Evolutionary conservation across 345 rosid species (phyloP).

Genomic region (Citrus mangshanensis): DNA sequence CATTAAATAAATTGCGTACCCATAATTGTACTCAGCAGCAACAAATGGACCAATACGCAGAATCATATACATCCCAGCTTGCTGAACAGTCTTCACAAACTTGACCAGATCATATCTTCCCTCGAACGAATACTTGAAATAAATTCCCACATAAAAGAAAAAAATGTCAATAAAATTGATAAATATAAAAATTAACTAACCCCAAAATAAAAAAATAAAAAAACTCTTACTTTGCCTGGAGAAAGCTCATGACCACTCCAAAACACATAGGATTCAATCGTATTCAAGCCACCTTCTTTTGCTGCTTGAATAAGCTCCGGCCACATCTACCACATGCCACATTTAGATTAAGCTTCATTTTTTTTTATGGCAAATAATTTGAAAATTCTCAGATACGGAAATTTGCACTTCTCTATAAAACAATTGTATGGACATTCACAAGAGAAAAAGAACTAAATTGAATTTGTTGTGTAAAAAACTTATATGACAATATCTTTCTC

Average conservation of each 20-base stretch:
- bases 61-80: constrained; percentile 86
- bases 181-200: background rate
- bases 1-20: constrained; percentile 35
- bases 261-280: constrained; percentile 82
- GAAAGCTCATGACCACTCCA: constrained; percentile 94
- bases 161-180: background rate
- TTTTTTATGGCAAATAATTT: no score
- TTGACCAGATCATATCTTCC: constrained; percentile 86
- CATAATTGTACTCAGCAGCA: constrained; percentile 92
- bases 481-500: no score
- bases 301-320: constrained; percentile 78
- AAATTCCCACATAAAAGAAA: background rate
- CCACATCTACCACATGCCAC: constrained; percentile 66
- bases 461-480: no score
- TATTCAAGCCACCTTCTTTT: constrained; percentile 82
- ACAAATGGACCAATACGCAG: constrained; percentile 95
- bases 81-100: constrained; percentile 80
- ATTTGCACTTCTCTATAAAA: no score
- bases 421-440: no score
- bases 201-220: no score
- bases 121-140: constrained; percentile 61
- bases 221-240: constrained; percentile 52
- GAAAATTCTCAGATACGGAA: background rate
- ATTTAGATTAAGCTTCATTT: background rate
- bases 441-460: no score